phyloP scores from a whole-genome alignment of 164 flowering plant genomes.

The Umbellularia californica region DNA sequence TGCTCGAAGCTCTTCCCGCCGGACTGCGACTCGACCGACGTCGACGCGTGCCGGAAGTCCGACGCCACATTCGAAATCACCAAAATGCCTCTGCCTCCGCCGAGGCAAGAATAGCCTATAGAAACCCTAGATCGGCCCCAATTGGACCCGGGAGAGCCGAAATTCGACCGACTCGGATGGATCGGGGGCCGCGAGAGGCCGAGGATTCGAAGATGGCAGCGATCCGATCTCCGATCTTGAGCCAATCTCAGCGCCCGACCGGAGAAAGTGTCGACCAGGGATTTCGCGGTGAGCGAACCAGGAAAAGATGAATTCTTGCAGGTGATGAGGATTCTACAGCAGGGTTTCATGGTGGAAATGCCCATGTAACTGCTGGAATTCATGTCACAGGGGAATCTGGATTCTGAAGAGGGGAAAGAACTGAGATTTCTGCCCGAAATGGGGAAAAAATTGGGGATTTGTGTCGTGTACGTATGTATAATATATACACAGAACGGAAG shows the following conservation, averaged over 20 bases:
- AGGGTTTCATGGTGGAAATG: conserved; percentile 56
- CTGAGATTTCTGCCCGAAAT: too few relatives aligned
- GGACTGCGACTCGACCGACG: conserved; percentile 49
- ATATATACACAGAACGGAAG: neutral
- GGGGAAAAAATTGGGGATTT: too few relatives aligned
- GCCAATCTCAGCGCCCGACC: conserved; percentile 13
- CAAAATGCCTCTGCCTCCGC: conserved; percentile 22
- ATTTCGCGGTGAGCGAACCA: conserved; percentile 19
- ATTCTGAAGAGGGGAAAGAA: neutral
- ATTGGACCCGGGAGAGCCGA: conserved; percentile 29
- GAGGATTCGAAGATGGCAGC: conserved; percentile 8
- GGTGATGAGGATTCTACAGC: conserved; percentile 49
- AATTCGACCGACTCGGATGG: conserved; percentile 29
- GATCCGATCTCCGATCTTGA: conserved; percentile 9
- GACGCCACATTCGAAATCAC: conserved; percentile 50
- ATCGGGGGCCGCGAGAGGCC: conserved; percentile 15
- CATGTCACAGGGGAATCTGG: neutral
- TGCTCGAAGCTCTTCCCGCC: conserved; percentile 56
- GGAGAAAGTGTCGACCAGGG: conserved; percentile 25
- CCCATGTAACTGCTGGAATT: conserved; percentile 31
- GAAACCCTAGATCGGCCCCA: conserved; percentile 39
- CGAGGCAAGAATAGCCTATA: conserved; percentile 7
- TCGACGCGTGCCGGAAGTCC: conserved; percentile 55
- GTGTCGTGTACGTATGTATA: too few relatives aligned
- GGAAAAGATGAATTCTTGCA: conserved; percentile 5